Percentiles rank a stretch among this genome's conserved stretches.
Conservation (phyloP, 2,329 filamentous ascomycete species). For the Arthrobotrys sinensis region DNA sequence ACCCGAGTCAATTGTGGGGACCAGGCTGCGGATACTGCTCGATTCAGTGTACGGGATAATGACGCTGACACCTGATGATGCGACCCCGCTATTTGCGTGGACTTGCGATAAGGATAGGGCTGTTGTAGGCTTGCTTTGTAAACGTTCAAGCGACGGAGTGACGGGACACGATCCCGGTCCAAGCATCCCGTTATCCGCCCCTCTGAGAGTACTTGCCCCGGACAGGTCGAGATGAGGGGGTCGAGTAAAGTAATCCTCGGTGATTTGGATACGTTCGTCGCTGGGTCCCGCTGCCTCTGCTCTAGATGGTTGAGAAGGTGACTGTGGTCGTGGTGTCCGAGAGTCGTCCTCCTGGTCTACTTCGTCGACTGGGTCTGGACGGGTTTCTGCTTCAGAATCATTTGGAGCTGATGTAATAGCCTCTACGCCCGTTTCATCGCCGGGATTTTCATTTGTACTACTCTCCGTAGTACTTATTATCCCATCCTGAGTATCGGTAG, state of each 20-base stretch:
- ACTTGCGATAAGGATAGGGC: conserved; percentile 59
- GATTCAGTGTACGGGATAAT: conserved; percentile 60
- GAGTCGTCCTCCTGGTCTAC: conserved; percentile 44
- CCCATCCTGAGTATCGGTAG: conserved; percentile 19
- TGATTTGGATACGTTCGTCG: conserved; percentile 39
- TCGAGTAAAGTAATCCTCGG: conserved; percentile 54
- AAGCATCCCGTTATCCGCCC: conserved; percentile 41
- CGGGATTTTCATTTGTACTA: conserved; percentile 12
- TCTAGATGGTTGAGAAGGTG: background rate
- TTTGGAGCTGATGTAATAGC: background rate
- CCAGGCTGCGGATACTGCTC: conserved; percentile 63
- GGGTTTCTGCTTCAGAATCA: background rate
- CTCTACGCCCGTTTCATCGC: background rate
- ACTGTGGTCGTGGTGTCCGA: conserved; percentile 42
- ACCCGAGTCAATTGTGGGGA: conserved; percentile 63
- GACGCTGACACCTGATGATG: conserved; percentile 48
- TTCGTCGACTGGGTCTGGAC: conserved; percentile 11
- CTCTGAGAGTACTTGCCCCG: conserved; percentile 40
- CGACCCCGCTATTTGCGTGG: conserved; percentile 48
- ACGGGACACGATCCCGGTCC: conserved; percentile 45
- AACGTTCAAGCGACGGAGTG: conserved; percentile 54
- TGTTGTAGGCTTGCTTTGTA: conserved; percentile 58
- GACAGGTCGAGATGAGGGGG: conserved; percentile 46
- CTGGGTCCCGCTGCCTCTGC: background rate
- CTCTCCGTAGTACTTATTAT: conserved; percentile 3